Percentiles rank a stretch among this genome's conserved stretches.
Evolutionary conservation across 371 early-diverging fungal species (phyloP).

Genomic region (Capillidium heterosporum): DNA sequence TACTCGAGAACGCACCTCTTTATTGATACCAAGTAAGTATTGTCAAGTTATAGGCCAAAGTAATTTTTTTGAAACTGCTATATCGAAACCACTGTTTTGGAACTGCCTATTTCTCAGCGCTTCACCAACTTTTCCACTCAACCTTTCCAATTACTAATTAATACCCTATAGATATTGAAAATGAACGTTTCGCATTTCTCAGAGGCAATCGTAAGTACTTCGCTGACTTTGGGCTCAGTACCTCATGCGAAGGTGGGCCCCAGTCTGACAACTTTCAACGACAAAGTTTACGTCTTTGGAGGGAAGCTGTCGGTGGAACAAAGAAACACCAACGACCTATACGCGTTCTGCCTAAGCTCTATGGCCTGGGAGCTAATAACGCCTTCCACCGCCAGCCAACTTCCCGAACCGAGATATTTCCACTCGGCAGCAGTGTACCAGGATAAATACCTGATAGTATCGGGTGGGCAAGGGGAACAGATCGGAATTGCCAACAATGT

Average conservation of each 20-base stretch:
- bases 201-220: slow-evolving; percentile 30
- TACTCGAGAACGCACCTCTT: too few species aligned
- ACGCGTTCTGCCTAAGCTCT: slow-evolving; percentile 37
- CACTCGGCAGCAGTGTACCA: slow-evolving; percentile 50
- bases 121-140: too few species aligned
- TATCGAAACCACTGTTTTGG: too few species aligned
- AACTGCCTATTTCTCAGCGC: too few species aligned
- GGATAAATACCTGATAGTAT: slow-evolving; percentile 27
- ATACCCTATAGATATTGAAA: not conserved
- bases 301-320: slow-evolving; percentile 45
- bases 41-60: too few species aligned
- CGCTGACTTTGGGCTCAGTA: slow-evolving; percentile 48
- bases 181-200: slow-evolving; percentile 1
- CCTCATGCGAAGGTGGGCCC: slow-evolving; percentile 64
- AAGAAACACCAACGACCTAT: slow-evolving; percentile 52
- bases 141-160: too few species aligned
- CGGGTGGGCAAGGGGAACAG: slow-evolving; percentile 46
- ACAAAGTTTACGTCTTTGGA: slow-evolving; percentile 52
- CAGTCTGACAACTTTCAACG: slow-evolving; percentile 43
- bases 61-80: too few species aligned
- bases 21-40: too few species aligned
- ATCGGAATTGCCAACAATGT: slow-evolving; percentile 16
- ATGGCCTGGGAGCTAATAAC: slow-evolving; percentile 34
- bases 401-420: slow-evolving; percentile 50
- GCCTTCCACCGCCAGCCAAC: slow-evolving; percentile 12